phyloP scores from a whole-genome alignment of 2,329 filamentous ascomycete species.

The Cytospora schulzeri region DNA sequence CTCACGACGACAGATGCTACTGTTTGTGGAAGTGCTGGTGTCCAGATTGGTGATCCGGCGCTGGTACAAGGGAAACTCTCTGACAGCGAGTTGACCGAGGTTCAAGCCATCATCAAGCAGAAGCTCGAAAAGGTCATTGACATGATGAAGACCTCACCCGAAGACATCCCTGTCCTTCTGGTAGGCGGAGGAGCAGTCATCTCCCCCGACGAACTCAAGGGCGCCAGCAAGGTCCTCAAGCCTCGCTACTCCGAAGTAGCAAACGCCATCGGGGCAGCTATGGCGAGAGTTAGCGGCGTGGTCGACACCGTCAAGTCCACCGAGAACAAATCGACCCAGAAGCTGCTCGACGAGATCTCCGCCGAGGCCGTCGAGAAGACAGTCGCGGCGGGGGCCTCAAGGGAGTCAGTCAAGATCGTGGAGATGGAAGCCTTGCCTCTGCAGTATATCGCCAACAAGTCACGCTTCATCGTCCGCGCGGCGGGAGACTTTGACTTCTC shows the following conservation, averaged over 20 bases:
- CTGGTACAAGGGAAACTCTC: constrained; percentile 39
- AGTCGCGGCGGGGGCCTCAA: constrained; percentile 47
- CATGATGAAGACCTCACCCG: constrained; percentile 63
- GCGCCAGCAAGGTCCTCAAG: constrained; percentile 58
- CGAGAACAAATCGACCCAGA: constrained; percentile 41
- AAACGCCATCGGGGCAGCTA: constrained; percentile 67
- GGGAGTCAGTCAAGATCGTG: constrained; percentile 48
- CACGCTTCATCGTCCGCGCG: constrained; percentile 59
- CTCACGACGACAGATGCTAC: constrained; percentile 62
- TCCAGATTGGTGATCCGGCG: constrained; percentile 46
- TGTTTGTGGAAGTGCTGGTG: constrained; percentile 37
- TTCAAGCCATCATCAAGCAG: constrained; percentile 45
- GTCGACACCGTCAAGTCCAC: constrained; percentile 55
- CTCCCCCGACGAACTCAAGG: constrained; percentile 55
- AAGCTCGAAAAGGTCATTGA: constrained; percentile 61
- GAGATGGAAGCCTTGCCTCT: constrained; percentile 59
- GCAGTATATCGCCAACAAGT: constrained; percentile 57
- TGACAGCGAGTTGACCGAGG: constrained; percentile 40
- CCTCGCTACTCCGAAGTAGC: constrained; percentile 61
- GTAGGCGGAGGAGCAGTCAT: constrained; percentile 66
- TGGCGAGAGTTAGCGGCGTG: constrained; percentile 59
- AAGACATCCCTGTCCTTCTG: constrained; percentile 60
- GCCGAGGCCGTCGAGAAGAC: constrained; percentile 47
- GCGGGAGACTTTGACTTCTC: constrained; percentile 59
- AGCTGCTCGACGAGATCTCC: constrained; percentile 43